Percentiles rank a stretch among this genome's conserved stretches.
These are phyloP conservation scores for Fusarium camptoceras DNA, from an alignment of 2,329 filamentous ascomycete genomes.

Conservation along the genomic window DNA sequence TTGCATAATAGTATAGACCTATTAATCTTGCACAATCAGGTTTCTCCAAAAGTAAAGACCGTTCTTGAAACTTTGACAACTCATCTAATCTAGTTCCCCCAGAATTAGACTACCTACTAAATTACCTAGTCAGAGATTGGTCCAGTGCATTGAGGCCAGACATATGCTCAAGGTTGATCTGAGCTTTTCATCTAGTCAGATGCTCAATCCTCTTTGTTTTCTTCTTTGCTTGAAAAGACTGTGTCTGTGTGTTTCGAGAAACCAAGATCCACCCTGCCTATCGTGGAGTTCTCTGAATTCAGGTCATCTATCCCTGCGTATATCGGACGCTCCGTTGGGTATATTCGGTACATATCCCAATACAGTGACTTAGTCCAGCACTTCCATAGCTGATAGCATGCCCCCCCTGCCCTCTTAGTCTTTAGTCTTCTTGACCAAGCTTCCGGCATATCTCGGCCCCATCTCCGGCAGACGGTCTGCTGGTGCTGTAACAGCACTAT, in stretches of 20 bases:
- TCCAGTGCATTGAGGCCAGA: constrained; percentile 18
- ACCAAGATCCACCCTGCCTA: constrained; percentile 17
- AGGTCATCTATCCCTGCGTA: constrained; percentile 29
- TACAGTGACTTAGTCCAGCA: constrained; percentile 10
- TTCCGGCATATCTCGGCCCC: constrained; percentile 22
- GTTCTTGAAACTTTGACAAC: constrained; percentile 34
- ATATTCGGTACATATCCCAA: constrained; percentile 14
- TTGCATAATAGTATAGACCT: constrained; percentile 30
- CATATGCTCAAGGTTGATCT: constrained; percentile 21
- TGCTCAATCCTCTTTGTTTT: constrained; percentile 1
- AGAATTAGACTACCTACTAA: constrained; percentile 5
- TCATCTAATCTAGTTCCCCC: constrained; percentile 38
- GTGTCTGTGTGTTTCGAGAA: background rate
- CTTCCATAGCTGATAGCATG: constrained; percentile 9
- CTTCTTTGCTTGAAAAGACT: background rate
- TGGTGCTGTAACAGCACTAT: background rate
- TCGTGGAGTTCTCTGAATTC: constrained; percentile 8
- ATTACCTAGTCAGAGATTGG: background rate
- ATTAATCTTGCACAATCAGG: constrained; percentile 37
- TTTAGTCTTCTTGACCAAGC: constrained; percentile 5
- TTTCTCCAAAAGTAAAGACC: constrained; percentile 13
- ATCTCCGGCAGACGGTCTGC: constrained; percentile 4
- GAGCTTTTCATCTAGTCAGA: constrained; percentile 25
- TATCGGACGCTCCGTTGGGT: constrained; percentile 26
- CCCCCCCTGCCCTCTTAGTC: background rate